Percentiles rank a stretch among this genome's conserved stretches.
phyloP scores from a whole-genome alignment of 2,329 filamentous ascomycete species.

The Xylaria sp. region DNA sequence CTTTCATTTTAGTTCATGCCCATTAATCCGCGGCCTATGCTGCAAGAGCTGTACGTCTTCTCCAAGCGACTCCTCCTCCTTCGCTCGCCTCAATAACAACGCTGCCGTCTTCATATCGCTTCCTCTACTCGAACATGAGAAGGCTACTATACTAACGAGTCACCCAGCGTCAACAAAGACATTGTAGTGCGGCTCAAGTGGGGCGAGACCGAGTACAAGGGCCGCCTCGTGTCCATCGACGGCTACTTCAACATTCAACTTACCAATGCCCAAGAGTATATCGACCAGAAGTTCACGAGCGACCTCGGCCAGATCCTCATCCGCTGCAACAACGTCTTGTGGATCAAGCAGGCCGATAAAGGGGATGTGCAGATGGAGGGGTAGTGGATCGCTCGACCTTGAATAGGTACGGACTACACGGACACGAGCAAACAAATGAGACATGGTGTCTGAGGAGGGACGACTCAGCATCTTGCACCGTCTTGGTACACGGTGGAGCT shows the following conservation, averaged over 20 bases:
- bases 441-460: background rate
- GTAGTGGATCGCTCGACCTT: conserved; percentile 41
- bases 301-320: conserved; percentile 92
- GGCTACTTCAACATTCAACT: conserved; percentile 99
- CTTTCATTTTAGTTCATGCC: conserved; percentile 76
- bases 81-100: background rate
- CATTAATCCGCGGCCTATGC: conserved; percentile 95
- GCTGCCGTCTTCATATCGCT: conserved; percentile 14
- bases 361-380: conserved; percentile 69
- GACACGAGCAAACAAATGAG: background rate
- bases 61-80: conserved; percentile 5
- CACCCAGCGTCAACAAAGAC: conserved; percentile 81
- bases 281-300: conserved; percentile 86
- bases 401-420: background rate
- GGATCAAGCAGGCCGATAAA: conserved; percentile 74
- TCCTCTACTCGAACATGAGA: background rate
- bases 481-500: background rate
- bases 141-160: conserved; percentile 17
- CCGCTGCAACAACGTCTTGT: conserved; percentile 98
- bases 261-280: conserved; percentile 88
- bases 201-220: conserved; percentile 98
- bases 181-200: conserved; percentile 95
- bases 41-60: conserved; percentile 81
- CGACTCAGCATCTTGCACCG: background rate
- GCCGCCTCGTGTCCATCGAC: conserved; percentile 89